Conservation (phyloP, 1,284 basidiomycete species). For the Ceratobasidium sp. region DNA sequence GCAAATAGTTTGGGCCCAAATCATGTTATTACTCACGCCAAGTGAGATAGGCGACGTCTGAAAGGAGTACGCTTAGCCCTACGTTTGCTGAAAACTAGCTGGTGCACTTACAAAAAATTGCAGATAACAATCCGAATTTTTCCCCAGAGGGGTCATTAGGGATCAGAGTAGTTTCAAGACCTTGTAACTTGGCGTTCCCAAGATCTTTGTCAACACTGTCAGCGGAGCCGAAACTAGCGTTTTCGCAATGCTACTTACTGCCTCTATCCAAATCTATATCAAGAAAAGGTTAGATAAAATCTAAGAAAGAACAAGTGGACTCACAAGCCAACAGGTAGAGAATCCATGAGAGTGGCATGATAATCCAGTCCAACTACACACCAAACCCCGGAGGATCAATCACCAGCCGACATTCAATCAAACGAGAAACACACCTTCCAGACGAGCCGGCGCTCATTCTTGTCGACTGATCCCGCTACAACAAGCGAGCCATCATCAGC, state of each 20-base stretch:
- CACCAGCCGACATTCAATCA: not conserved
- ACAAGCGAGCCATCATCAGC: not conserved
- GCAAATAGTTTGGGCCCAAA: not conserved
- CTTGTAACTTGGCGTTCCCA: conserved; percentile 15
- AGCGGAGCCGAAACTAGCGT: not conserved
- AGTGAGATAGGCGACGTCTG: conserved; percentile 15
- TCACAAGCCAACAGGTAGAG: conserved; percentile 23
- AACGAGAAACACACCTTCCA: conserved; percentile 1
- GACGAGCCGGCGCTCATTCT: conserved; percentile 16
- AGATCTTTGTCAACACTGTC: not conserved
- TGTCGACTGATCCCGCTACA: not conserved
- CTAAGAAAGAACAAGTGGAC: not conserved
- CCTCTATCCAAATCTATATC: conserved; percentile 9
- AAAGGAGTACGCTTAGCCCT: not conserved
- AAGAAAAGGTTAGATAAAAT: not conserved
- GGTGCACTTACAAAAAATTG: conserved; percentile 6
- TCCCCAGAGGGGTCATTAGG: conserved; percentile 14
- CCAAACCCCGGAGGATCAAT: not conserved
- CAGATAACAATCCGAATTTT: not conserved
- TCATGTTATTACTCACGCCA: conserved; percentile 4
- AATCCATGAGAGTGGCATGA: conserved; percentile 13
- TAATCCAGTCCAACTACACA: conserved; percentile 5
- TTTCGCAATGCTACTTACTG: not conserved
- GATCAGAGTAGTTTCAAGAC: not conserved
- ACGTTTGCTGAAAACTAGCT: not conserved